Percentiles rank a stretch among this genome's conserved stretches.
Conservation (phyloP, 306 rosid species). For the Pachyrhizus erosus region DNA sequence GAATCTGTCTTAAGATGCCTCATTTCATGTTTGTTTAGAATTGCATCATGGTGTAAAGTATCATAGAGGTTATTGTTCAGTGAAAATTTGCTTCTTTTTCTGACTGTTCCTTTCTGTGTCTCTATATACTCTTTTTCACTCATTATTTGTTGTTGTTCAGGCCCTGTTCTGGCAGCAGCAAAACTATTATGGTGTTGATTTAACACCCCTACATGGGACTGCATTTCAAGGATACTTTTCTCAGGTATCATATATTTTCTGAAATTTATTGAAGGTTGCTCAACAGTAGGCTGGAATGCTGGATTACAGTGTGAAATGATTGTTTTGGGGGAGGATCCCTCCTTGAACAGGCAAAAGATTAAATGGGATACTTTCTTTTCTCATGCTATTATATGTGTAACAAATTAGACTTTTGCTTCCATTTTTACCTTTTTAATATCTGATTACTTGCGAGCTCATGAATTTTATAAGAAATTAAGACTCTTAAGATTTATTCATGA, state of each 20-base stretch:
- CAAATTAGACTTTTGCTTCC: conserved; percentile 24
- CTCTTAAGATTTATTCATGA: conserved; percentile 13
- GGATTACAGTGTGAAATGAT: neutral
- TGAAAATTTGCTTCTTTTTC: conserved; percentile 24
- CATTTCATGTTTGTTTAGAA: conserved; percentile 21
- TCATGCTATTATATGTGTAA: neutral
- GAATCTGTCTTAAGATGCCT: neutral
- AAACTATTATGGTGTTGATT: conserved; percentile 91
- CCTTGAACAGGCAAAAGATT: conserved; percentile 2
- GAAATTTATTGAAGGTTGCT: conserved; percentile 26
- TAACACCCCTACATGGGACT: conserved; percentile 82
- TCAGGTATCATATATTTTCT: conserved; percentile 63
- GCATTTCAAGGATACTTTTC: conserved; percentile 95
- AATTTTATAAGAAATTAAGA: neutral
- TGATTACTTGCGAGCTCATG: neutral
- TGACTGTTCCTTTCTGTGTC: neutral
- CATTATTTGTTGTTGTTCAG: conserved; percentile 29
- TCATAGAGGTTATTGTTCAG: neutral
- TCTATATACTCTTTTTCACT: neutral
- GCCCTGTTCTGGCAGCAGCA: conserved; percentile 99
- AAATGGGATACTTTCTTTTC: conserved; percentile 2
- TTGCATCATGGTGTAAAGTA: conserved; percentile 19
- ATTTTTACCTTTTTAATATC: neutral
- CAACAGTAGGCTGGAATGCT: conserved; percentile 1
- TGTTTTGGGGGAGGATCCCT: neutral